phyloP scores from a whole-genome alignment of 306 rosid genomes.

The Heteromeles arbutifolia region DNA sequence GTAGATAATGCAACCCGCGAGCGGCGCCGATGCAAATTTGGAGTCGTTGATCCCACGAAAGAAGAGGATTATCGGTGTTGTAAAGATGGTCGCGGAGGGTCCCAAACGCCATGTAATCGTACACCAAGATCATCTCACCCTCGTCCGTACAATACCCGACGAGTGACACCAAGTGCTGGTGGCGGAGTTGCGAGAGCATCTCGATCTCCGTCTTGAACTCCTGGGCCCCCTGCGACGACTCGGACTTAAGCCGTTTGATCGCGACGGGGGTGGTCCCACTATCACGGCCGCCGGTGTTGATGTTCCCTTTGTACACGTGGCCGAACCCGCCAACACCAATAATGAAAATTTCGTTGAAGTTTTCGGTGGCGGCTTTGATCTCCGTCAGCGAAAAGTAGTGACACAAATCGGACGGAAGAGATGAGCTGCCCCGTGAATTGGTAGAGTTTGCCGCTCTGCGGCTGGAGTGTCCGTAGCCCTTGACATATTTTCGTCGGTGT shows the following conservation, averaged over 20 bases:
- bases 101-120: slow-evolving; percentile 16
- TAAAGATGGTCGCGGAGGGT: slow-evolving; percentile 11
- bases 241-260: slow-evolving; percentile 9
- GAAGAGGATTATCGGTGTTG: background rate
- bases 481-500: too few species aligned
- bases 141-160: slow-evolving; percentile 12
- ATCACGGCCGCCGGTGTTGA: background rate
- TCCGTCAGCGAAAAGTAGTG: slow-evolving; percentile 24
- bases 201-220: slow-evolving; percentile 28
- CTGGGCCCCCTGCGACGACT: slow-evolving; percentile 9
- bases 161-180: slow-evolving; percentile 9
- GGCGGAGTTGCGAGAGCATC: slow-evolving; percentile 25
- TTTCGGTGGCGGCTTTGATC: slow-evolving; percentile 28
- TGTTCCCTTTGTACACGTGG: slow-evolving; percentile 24
- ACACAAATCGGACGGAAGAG: slow-evolving; percentile 21
- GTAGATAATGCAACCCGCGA: slow-evolving; percentile 23
- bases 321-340: slow-evolving; percentile 39
- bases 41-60: slow-evolving; percentile 3
- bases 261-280: slow-evolving; percentile 16
- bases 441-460: background rate
- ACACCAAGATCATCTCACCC: slow-evolving; percentile 20
- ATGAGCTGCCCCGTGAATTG: background rate
- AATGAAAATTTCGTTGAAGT: slow-evolving; percentile 9
- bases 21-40: slow-evolving; percentile 9
- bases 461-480: background rate